Percentiles rank a stretch among this genome's conserved stretches.
Conservation (phyloP, 2,329 filamentous ascomycete genomes). For the Xylaria sp. region DNA sequence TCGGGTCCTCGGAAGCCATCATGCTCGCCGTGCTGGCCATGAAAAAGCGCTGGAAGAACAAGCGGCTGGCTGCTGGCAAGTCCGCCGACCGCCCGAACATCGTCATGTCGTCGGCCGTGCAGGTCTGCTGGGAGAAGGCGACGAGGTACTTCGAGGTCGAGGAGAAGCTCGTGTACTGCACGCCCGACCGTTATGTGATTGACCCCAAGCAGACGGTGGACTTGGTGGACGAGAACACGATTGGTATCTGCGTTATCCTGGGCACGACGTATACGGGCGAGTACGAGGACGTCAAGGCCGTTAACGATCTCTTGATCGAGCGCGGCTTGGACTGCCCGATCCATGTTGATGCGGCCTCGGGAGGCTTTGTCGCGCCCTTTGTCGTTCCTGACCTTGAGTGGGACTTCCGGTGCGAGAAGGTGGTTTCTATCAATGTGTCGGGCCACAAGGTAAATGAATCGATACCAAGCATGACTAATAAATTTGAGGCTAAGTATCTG, state of each 20-base stretch:
- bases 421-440: slow-evolving; percentile 93
- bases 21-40: slow-evolving; percentile 87
- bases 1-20: slow-evolving; percentile 91
- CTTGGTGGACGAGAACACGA: slow-evolving; percentile 76
- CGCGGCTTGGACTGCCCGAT: slow-evolving; percentile 83
- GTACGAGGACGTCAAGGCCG: slow-evolving; percentile 91
- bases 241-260: slow-evolving; percentile 91
- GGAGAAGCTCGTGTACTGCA: slow-evolving; percentile 80
- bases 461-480: too few relatives aligned
- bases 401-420: slow-evolving; percentile 91
- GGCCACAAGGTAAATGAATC: slow-evolving; percentile 77
- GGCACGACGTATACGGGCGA: slow-evolving; percentile 96
- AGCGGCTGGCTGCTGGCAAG: slow-evolving; percentile 84
- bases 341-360: slow-evolving; percentile 92
- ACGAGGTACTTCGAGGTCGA: slow-evolving; percentile 92
- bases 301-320: slow-evolving; percentile 87
- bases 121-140: slow-evolving; percentile 97
- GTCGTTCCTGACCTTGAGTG: slow-evolving; percentile 84
- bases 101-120: slow-evolving; percentile 94
- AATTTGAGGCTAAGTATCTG: slow-evolving; percentile 22
- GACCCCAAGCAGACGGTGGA: slow-evolving; percentile 70
- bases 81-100: slow-evolving; percentile 85
- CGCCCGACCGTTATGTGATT: slow-evolving; percentile 69
- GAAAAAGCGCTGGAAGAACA: slow-evolving; percentile 95
- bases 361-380: slow-evolving; percentile 94